Evolutionary conservation across 1,139 yeast genomes (phyloP).

Genomic region (Pichia sp.): DNA sequence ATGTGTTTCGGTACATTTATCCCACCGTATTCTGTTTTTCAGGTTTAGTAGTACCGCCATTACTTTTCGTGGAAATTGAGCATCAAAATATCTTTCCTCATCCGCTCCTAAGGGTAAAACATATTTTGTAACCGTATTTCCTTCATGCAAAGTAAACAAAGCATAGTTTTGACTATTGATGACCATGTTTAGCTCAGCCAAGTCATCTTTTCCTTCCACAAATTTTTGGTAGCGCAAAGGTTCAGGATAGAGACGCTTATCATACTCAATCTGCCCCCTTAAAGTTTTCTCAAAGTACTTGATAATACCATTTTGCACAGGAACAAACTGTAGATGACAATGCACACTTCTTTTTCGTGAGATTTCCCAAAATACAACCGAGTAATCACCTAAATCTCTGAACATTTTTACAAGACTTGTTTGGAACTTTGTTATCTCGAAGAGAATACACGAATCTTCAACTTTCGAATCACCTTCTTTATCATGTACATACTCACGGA

Average conservation of each 20-base stretch:
- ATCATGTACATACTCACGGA: conserved; percentile 28
- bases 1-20: conserved; percentile 59
- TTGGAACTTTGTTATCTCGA: conserved; percentile 45
- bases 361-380: conserved; percentile 59
- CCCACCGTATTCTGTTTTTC: conserved; percentile 69
- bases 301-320: conserved; percentile 45
- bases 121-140: conserved; percentile 20
- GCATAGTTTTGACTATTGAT: conserved; percentile 41
- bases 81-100: conserved; percentile 42
- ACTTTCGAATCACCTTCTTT: conserved; percentile 25
- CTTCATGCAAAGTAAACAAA: conserved; percentile 33
- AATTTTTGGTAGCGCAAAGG: conserved; percentile 44
- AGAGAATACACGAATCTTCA: conserved; percentile 36
- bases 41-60: conserved; percentile 56
- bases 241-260: conserved; percentile 43
- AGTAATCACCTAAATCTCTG: conserved; percentile 33
- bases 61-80: conserved; percentile 78
- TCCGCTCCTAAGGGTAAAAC: conserved; percentile 29
- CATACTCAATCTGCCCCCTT: conserved; percentile 36
- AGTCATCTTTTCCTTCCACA: conserved; percentile 27
- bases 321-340: conserved; percentile 61
- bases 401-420: conserved; percentile 46
- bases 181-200: conserved; percentile 27
- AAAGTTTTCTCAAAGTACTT: conserved; percentile 40
- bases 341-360: conserved; percentile 57